A percentile compares a stretch with the other conserved stretches of the same genome.
Evolutionary conservation across 768 basidiomycete species (phyloP).

Genomic region (Lepiota subincarnata): DNA sequence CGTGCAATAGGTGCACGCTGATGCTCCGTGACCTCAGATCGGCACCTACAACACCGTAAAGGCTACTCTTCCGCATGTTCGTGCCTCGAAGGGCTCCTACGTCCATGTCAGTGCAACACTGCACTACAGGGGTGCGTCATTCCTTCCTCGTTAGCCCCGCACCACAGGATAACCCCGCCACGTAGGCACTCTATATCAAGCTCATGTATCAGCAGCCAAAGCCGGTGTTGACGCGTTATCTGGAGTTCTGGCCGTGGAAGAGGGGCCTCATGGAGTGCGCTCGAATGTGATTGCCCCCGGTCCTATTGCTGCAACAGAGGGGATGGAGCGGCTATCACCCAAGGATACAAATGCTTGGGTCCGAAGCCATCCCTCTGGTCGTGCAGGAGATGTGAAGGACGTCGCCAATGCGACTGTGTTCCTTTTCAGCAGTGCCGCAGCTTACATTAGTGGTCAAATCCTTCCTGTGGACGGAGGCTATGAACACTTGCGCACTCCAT

Average conservation of each 20-base stretch:
- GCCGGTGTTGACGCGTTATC: conserved; percentile 90
- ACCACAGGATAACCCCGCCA: conserved; percentile 10
- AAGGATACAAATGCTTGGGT: conserved; percentile 20
- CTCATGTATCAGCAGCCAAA: conserved; percentile 93
- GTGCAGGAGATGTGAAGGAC: conserved; percentile 56
- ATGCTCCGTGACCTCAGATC: conserved; percentile 40
- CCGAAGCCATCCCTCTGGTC: conserved; percentile 35
- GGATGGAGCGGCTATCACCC: conserved; percentile 52
- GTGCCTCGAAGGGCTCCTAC: conserved; percentile 73
- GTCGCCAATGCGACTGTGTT: conserved; percentile 71
- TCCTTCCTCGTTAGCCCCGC: conserved; percentile 9
- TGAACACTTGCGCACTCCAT: conserved; percentile 45
- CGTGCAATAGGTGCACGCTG: neutral
- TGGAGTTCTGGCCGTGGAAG: conserved; percentile 84
- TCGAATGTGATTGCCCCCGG: conserved; percentile 86
- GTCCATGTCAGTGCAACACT: conserved; percentile 87
- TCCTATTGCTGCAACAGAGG: conserved; percentile 77
- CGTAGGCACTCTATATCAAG: conserved; percentile 78
- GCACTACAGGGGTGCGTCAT: conserved; percentile 67
- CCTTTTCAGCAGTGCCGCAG: conserved; percentile 77
- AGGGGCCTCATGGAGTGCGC: conserved; percentile 91
- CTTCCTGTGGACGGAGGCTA: conserved; percentile 65
- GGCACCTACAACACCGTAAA: conserved; percentile 96
- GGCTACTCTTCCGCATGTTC: conserved; percentile 75
- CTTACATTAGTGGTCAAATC: conserved; percentile 74